phyloP scores from a whole-genome alignment of 768 basidiomycete genomes.

The Tylopilus sp. region DNA sequence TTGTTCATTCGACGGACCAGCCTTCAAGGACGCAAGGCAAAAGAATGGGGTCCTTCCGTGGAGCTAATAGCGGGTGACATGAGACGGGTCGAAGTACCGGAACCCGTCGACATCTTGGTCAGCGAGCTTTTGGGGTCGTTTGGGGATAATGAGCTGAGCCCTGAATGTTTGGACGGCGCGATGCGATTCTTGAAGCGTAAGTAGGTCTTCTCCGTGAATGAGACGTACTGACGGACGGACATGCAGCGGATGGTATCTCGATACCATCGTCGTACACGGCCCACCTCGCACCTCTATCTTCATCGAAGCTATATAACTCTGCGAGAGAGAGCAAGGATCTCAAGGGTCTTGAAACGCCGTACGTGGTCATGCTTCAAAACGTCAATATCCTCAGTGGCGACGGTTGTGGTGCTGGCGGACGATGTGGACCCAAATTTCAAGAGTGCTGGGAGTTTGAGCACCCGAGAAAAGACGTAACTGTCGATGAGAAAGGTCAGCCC shows the following conservation, averaged over 20 bases:
- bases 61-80: conserved; percentile 92
- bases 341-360: conserved; percentile 88
- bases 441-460: conserved; percentile 99
- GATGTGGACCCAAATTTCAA: conserved; percentile 82
- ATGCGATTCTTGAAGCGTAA: conserved; percentile 88
- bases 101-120: conserved; percentile 88
- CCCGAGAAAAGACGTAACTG: conserved; percentile 74
- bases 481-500: conserved; percentile 64
- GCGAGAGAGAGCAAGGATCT: conserved; percentile 62
- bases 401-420: conserved; percentile 54
- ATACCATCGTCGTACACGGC: conserved; percentile 97
- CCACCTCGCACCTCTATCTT: conserved; percentile 90
- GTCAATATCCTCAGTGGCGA: conserved; percentile 85
- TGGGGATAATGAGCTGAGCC: conserved; percentile 97
- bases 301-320: conserved; percentile 88
- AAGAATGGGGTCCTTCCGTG: conserved; percentile 82
- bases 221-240: conserved; percentile 12
- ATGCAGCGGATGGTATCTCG: conserved; percentile 83
- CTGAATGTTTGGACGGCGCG: conserved; percentile 96
- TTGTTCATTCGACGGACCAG: conserved; percentile 39
- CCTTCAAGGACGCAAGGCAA: conserved; percentile 75
- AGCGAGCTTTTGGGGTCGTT: conserved; percentile 96
- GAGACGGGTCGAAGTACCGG: conserved; percentile 78
- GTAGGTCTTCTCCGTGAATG: conserved; percentile 4
- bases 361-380: conserved; percentile 98